These are phyloP conservation scores for Handroanthus guayacan DNA, from an alignment of 257 asterid species.

Conservation along the genomic window DNA sequence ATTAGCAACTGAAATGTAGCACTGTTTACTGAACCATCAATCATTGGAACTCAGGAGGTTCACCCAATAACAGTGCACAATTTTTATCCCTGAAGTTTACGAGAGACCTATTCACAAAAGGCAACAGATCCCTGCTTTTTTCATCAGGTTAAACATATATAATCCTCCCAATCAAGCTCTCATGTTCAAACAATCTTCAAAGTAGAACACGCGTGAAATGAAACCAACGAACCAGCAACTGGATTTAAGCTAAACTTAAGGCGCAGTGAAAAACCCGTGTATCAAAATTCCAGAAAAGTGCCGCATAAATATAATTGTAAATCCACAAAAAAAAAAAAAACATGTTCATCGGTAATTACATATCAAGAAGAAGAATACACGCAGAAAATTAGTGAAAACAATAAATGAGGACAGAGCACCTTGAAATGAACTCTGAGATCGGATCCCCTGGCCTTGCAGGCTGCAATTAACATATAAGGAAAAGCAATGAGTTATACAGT, in stretches of 20 bases:
- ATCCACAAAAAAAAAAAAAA: background rate
- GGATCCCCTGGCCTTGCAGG: slow-evolving; percentile 87
- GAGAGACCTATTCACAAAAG: slow-evolving; percentile 61
- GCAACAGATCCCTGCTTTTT: slow-evolving; percentile 71
- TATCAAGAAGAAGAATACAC: background rate
- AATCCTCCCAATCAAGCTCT: background rate
- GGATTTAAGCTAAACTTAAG: too few species aligned
- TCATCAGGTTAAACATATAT: slow-evolving; percentile 42
- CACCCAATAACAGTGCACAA: slow-evolving; percentile 73
- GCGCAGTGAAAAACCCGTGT: too few species aligned
- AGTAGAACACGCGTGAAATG: background rate
- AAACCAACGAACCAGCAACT: background rate
- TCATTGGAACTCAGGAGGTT: slow-evolving; percentile 49
- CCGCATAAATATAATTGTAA: background rate
- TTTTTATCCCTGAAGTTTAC: slow-evolving; percentile 64
- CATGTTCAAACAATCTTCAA: background rate
- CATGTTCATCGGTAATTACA: background rate
- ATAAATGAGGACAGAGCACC: slow-evolving; percentile 42
- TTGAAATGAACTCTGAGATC: slow-evolving; percentile 80
- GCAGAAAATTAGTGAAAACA: too few species aligned
- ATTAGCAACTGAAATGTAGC: slow-evolving; percentile 36
- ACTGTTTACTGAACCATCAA: slow-evolving; percentile 69
- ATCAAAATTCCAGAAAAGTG: background rate
- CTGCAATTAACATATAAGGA: slow-evolving; percentile 47
- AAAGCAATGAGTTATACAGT: background rate